phyloP scores from a whole-genome alignment of 2,329 filamentous ascomycete species.

The Sarocladiaceae sp. region DNA sequence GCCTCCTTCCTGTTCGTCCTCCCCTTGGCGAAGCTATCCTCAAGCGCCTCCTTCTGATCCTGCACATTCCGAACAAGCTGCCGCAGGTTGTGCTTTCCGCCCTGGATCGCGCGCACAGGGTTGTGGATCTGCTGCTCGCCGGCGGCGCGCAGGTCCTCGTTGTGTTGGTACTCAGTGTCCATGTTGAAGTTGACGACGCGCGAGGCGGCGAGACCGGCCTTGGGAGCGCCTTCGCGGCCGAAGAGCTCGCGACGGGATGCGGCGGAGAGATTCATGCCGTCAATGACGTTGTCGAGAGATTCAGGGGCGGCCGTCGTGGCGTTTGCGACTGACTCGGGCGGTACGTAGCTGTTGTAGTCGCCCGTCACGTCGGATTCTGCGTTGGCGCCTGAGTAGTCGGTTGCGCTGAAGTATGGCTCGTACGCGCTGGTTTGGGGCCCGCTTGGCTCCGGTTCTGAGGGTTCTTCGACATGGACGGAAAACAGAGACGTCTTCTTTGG shows the following conservation, averaged over 20 bases:
- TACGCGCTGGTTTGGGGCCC: slow-evolving; percentile 29
- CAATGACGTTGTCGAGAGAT: slow-evolving; percentile 64
- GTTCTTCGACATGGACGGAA: slow-evolving; percentile 47
- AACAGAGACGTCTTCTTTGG: slow-evolving; percentile 61
- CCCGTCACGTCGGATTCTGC: slow-evolving; percentile 24
- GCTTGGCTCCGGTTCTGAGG: slow-evolving; percentile 18
- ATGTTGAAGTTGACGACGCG: slow-evolving; percentile 83
- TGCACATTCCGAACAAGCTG: slow-evolving; percentile 80
- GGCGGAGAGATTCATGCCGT: slow-evolving; percentile 71
- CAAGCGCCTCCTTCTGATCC: slow-evolving; percentile 77
- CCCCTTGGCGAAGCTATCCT: slow-evolving; percentile 84
- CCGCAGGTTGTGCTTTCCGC: slow-evolving; percentile 76
- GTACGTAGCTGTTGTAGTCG: slow-evolving; percentile 17
- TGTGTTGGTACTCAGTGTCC: slow-evolving; percentile 77
- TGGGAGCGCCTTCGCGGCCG: slow-evolving; percentile 51
- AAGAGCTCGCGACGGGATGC: slow-evolving; percentile 78
- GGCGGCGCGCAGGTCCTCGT: slow-evolving; percentile 66
- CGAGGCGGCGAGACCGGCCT: slow-evolving; percentile 29
- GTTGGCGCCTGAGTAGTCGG: slow-evolving; percentile 17
- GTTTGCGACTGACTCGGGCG: slow-evolving; percentile 1
- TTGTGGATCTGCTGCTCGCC: slow-evolving; percentile 68
- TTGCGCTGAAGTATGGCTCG: slow-evolving; percentile 43
- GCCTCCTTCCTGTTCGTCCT: slow-evolving; percentile 76
- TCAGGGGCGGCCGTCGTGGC: slow-evolving; percentile 27
- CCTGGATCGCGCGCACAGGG: slow-evolving; percentile 77